Conservation (phyloP, 495 filamentous ascomycete genomes). For the Penicillium coprophilum region DNA sequence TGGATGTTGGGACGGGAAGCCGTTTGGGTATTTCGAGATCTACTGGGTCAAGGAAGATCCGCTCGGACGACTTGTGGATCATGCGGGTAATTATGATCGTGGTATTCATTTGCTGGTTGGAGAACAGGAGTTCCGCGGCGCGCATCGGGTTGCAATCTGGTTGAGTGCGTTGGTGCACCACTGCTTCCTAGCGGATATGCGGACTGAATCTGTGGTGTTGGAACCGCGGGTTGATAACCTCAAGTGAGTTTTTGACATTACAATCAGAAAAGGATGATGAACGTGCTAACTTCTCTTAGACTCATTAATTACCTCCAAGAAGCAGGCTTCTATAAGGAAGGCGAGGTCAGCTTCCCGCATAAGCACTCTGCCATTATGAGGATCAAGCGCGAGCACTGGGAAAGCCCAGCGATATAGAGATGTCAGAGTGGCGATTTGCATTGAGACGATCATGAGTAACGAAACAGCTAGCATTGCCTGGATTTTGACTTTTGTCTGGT, state of each 20-base stretch:
- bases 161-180: constrained; percentile 82
- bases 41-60: constrained; percentile 98
- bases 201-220: constrained; percentile 77
- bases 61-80: constrained; percentile 64
- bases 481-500: not conserved
- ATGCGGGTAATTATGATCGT: constrained; percentile 76
- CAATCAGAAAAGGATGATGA: not conserved
- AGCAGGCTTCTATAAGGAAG: constrained; percentile 84
- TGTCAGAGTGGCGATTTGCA: constrained; percentile 17
- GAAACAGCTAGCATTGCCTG: constrained; percentile 11
- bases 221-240: constrained; percentile 92
- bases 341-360: constrained; percentile 84
- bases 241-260: constrained; percentile 60
- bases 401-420: constrained; percentile 65
- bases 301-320: constrained; percentile 74
- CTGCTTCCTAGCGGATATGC: constrained; percentile 72
- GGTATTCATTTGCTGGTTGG: constrained; percentile 87
- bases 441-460: constrained; percentile 14
- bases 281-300: constrained; percentile 44
- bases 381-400: constrained; percentile 79
- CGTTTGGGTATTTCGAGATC: constrained; percentile 96
- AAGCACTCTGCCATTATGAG: constrained; percentile 90
- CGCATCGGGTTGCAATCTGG: constrained; percentile 74
- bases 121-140: constrained; percentile 86
- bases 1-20: constrained; percentile 90